Base-by-base conservation (phyloP, 257 asterid genomes). In the Echium plantagineum region DNA sequence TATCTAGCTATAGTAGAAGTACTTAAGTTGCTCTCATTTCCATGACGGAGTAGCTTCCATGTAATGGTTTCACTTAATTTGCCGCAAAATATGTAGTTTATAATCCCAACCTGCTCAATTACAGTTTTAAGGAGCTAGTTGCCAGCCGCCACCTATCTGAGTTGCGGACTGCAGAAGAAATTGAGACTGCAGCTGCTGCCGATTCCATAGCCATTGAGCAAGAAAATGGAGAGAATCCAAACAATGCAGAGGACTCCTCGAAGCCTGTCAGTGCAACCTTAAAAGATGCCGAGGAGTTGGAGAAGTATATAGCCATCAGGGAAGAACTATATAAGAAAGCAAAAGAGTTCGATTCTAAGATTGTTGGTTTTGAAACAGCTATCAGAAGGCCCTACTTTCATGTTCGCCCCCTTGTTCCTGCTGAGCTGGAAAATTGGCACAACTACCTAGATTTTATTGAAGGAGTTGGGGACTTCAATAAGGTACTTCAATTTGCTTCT, bases 401-500 rank as follows among this genome's bases (percentile, higher is more conserved):
- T 76, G 97, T 93, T 63, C 89, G 95, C 26, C 96, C 96, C 63
- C 95, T 89, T 63, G 83, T 83, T 75, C 80, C 73, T 21, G 85
- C 82, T 3, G 99, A 93, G 81, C 97, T 93, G 73, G 99, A 89
- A 64, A 93, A 93, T 72, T 93, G 99, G 99, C 97, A 93, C 63
- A 81, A 57, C 75, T 93, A 89, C 78, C 95, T 93, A 61, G 88
- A 89, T 78, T 89, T 84, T 75, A 77, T 82, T 63, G 99, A 93
- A 77, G 87, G 88, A 72, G 84, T 74, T 60, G 81, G 66, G 64
- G 99, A 93, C 76, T 80, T 93, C 68, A 89, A 81, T 74, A 93
- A 93, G 99, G 99, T 89, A 93, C 62, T 66, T 77, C 35, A 28
- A 59, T 61, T 74, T 67, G 58, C 65, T 69, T 62, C 73, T 19